A percentile compares a stretch with the other conserved stretches of the same genome.
These are phyloP conservation scores for Tetracladium maxilliforme DNA, from an alignment of 2,329 filamentous ascomycete species.

Conservation along the genomic window DNA sequence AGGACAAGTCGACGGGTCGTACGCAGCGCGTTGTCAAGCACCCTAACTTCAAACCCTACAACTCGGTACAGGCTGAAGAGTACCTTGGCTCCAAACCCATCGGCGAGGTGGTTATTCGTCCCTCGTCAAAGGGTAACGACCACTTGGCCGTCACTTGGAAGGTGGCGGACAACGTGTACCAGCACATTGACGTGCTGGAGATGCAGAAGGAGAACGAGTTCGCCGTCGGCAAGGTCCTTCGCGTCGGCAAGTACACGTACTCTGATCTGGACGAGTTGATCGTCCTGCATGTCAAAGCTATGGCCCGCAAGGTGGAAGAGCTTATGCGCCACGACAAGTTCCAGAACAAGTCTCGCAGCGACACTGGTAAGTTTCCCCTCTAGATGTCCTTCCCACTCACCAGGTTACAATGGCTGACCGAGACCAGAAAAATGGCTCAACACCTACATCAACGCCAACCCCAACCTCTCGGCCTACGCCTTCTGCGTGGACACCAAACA, in stretches of 20 bases:
- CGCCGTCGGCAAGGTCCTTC: conserved; percentile 73
- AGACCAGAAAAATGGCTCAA: conserved; percentile 78
- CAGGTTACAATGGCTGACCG: conserved; percentile 4
- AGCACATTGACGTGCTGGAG: conserved; percentile 94
- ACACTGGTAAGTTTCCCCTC: conserved; percentile 56
- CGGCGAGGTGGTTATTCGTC: conserved; percentile 88
- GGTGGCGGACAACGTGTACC: conserved; percentile 87
- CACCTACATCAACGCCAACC: conserved; percentile 92
- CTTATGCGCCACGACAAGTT: conserved; percentile 92
- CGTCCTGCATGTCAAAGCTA: conserved; percentile 91
- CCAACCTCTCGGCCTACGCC: conserved; percentile 81
- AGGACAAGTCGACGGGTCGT: conserved; percentile 71
- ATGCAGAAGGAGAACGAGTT: conserved; percentile 96
- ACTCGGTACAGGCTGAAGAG: conserved; percentile 82
- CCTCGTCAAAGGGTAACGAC: conserved; percentile 88
- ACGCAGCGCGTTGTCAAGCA: conserved; percentile 95
- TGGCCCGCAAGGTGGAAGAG: conserved; percentile 95
- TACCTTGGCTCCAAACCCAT: conserved; percentile 74
- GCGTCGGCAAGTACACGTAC: conserved; percentile 84
- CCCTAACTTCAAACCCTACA: conserved; percentile 88
- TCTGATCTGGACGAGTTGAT: conserved; percentile 95
- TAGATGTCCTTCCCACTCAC: conserved; percentile 2
- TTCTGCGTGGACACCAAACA: conserved; percentile 91
- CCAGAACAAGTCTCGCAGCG: conserved; percentile 63
- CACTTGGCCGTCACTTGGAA: conserved; percentile 98